phyloP scores from a whole-genome alignment of 2,329 filamentous ascomycete species.

The Metarhizium rileyi region DNA sequence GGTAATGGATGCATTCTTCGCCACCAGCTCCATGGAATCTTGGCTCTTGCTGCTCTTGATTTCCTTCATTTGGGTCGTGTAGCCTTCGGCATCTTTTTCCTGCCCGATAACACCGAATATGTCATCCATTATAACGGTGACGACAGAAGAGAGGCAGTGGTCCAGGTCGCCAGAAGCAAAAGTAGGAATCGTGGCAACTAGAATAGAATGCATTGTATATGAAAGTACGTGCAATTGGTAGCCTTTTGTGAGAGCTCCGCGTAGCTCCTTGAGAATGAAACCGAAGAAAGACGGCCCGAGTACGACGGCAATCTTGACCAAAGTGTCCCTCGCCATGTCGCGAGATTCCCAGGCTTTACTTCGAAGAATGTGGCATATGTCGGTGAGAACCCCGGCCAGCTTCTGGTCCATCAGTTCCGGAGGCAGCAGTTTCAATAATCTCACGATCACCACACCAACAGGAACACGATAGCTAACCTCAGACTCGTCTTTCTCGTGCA shows the following conservation, averaged over 20 bases:
- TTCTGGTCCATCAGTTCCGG: slow-evolving; percentile 60
- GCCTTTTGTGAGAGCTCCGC: slow-evolving; percentile 71
- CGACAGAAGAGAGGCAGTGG: slow-evolving; percentile 70
- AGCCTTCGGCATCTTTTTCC: slow-evolving; percentile 95
- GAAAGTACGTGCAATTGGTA: slow-evolving; percentile 94
- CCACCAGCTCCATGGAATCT: slow-evolving; percentile 90
- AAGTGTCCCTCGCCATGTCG: slow-evolving; percentile 81
- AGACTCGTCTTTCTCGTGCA: slow-evolving; percentile 90
- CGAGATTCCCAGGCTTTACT: slow-evolving; percentile 82
- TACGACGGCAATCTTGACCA: slow-evolving; percentile 72
- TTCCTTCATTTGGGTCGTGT: slow-evolving; percentile 92
- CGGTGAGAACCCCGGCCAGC: slow-evolving; percentile 75
- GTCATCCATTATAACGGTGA: slow-evolving; percentile 89
- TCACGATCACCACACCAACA: slow-evolving; percentile 79
- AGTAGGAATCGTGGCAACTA: slow-evolving; percentile 63
- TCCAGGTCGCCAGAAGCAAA: slow-evolving; percentile 78
- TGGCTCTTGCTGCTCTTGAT: slow-evolving; percentile 97
- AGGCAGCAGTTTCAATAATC: slow-evolving; percentile 74
- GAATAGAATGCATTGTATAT: slow-evolving; percentile 85
- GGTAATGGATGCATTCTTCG: slow-evolving; percentile 67
- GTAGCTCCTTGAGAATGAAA: slow-evolving; percentile 87
- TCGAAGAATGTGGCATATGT: slow-evolving; percentile 85
- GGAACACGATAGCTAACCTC: slow-evolving; percentile 89
- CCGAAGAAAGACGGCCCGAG: slow-evolving; percentile 77
- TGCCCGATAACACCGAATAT: slow-evolving; percentile 88